phyloP scores from a whole-genome alignment of 805 yeast species.

The Allodekkera sacchari region DNA sequence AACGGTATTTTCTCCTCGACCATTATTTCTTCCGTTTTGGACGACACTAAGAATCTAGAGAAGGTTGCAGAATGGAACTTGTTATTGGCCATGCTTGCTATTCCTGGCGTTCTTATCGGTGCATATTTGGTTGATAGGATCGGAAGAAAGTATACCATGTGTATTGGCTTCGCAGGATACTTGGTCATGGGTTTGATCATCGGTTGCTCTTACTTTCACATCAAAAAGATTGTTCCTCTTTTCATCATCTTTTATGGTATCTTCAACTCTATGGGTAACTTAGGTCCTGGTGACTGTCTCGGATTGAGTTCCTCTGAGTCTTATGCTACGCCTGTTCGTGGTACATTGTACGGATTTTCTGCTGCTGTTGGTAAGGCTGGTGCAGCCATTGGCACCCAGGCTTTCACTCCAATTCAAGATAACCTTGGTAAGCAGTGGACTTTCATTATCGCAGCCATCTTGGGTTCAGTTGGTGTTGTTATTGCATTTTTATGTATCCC shows the following conservation, averaged over 20 bases:
- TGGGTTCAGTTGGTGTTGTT: slow-evolving; percentile 58
- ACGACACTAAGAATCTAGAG: slow-evolving; percentile 33
- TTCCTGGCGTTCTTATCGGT: slow-evolving; percentile 70
- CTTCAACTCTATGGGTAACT: slow-evolving; percentile 61
- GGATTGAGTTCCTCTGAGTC: slow-evolving; percentile 62
- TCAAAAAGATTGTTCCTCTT: slow-evolving; percentile 48
- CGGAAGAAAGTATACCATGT: slow-evolving; percentile 67
- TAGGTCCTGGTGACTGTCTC: slow-evolving; percentile 74
- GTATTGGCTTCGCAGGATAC: slow-evolving; percentile 65
- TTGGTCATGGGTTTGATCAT: slow-evolving; percentile 64
- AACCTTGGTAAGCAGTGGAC: slow-evolving; percentile 67
- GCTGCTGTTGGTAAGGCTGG: slow-evolving; percentile 82
- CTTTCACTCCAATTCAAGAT: slow-evolving; percentile 58
- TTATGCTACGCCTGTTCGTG: slow-evolving; percentile 71
- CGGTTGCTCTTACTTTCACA: slow-evolving; percentile 52
- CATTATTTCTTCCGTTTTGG: slow-evolving; percentile 43
- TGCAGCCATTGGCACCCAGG: slow-evolving; percentile 74
- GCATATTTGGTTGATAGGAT: slow-evolving; percentile 54
- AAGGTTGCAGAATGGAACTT: slow-evolving; percentile 68
- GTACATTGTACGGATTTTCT: slow-evolving; percentile 64
- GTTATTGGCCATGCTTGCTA: slow-evolving; percentile 51
- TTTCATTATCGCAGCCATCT: slow-evolving; percentile 68
- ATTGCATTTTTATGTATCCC: slow-evolving; percentile 58
- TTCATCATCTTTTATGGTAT: slow-evolving; percentile 69
- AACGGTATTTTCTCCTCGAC: slow-evolving; percentile 52